Evolutionary conservation across 1,284 basidiomycete species (phyloP).

Genomic region (Ganoderma resinaceum): DNA sequence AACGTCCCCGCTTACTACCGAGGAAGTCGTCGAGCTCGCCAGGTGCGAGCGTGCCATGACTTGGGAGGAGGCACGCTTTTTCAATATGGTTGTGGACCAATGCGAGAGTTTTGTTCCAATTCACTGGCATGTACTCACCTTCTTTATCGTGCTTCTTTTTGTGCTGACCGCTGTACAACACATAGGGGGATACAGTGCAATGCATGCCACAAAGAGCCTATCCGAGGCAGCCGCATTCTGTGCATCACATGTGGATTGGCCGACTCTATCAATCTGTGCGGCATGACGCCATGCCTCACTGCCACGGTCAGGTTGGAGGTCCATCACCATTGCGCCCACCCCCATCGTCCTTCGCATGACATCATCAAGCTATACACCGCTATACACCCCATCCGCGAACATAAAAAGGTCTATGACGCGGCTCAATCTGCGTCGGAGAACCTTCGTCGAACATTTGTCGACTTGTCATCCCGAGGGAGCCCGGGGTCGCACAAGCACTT

Average conservation of each 20-base stretch:
- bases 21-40: slow-evolving; percentile 4
- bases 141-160: neutral
- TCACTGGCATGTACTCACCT: neutral
- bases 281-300: slow-evolving; percentile 2
- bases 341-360: slow-evolving; percentile 7
- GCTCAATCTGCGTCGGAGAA: neutral
- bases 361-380: slow-evolving; percentile 10
- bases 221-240: slow-evolving; percentile 9
- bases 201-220: neutral
- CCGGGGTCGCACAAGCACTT: neutral
- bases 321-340: neutral
- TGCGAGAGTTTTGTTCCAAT: neutral
- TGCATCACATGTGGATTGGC: slow-evolving; percentile 7
- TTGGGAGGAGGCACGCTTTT: neutral
- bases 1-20: neutral
- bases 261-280: slow-evolving; percentile 3
- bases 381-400: slow-evolving; percentile 1
- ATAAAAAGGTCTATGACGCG: neutral
- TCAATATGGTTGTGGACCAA: neutral
- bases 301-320: neutral
- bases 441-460: neutral
- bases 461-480: neutral
- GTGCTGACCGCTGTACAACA: neutral
- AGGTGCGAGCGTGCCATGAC: slow-evolving; percentile 6
- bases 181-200: slow-evolving; percentile 2